These are phyloP conservation scores for Tetraselmis striata DNA, from an alignment of 139 green algal genomes.

Conservation along the genomic window DNA sequence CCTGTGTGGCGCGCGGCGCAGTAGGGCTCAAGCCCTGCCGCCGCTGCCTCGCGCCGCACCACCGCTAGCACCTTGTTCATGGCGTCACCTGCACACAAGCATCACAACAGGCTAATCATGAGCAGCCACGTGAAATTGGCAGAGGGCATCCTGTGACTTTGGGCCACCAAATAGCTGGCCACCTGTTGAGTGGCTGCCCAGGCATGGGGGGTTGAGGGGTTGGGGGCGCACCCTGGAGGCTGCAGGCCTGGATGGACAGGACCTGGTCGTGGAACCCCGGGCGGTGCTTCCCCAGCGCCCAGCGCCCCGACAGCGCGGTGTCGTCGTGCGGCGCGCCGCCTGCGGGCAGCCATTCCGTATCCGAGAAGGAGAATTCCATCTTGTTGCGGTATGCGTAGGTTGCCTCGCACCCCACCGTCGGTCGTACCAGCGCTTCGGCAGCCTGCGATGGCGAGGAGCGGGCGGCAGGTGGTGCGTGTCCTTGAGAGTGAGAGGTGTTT, in stretches of 20 bases:
- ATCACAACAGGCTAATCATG: no score
- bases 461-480: no score
- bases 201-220: no score
- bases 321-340: conserved; percentile 9
- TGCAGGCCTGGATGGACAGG: conserved; percentile 30
- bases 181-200: no score
- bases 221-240: conserved; percentile 27
- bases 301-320: not conserved
- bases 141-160: no score
- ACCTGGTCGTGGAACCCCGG: conserved; percentile 23
- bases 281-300: conserved; percentile 28
- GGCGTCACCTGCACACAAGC: no score
- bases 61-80: conserved; percentile 6
- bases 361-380: conserved; percentile 30
- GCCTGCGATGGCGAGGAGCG: no score
- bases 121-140: no score
- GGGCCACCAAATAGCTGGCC: no score
- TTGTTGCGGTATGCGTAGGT: conserved; percentile 75
- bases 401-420: conserved; percentile 31
- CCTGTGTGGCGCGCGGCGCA: conserved; percentile 11
- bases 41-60: conserved; percentile 2
- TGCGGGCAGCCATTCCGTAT: not conserved
- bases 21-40: conserved; percentile 23
- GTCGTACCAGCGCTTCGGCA: conserved; percentile 24
- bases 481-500: no score